These are phyloP conservation scores for Globisporangium camurandrum DNA, from an alignment of 352 stramenopile species.

Conservation along the genomic window DNA sequence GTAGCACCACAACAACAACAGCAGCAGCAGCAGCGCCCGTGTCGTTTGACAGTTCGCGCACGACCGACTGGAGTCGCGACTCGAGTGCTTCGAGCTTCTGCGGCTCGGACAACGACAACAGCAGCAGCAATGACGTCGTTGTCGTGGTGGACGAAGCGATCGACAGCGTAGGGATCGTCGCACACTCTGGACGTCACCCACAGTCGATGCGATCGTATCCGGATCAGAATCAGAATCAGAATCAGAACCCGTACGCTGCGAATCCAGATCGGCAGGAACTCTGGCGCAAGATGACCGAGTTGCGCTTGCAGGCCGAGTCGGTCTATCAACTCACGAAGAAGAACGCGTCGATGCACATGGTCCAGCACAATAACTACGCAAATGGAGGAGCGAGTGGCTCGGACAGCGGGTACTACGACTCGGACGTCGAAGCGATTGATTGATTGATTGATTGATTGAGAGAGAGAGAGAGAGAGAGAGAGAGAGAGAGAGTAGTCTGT, in stretches of 20 bases:
- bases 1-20: too few relatives aligned
- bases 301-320: constrained; percentile 43
- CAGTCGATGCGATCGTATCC: too few relatives aligned
- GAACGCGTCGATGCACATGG: constrained; percentile 10
- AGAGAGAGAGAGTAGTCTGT: too few relatives aligned
- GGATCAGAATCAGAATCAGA: too few relatives aligned
- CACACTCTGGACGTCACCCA: too few relatives aligned
- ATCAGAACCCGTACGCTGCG: constrained; percentile 3
- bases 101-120: neutral
- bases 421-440: constrained; percentile 3
- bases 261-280: constrained; percentile 23
- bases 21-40: too few relatives aligned
- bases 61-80: too few relatives aligned
- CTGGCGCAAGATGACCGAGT: constrained; percentile 41
- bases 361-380: too few relatives aligned
- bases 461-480: neutral
- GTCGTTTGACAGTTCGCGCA: too few relatives aligned
- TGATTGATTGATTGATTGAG: too few relatives aligned
- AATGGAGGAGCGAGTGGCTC: neutral
- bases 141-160: neutral
- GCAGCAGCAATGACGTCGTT: neutral
- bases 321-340: constrained; percentile 52
- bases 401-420: constrained; percentile 2
- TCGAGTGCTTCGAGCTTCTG: too few relatives aligned
- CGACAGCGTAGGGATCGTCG: neutral